Base-by-base conservation (phyloP, 2,329 filamentous ascomycete genomes). In the Mycogone perniciosa region DNA sequence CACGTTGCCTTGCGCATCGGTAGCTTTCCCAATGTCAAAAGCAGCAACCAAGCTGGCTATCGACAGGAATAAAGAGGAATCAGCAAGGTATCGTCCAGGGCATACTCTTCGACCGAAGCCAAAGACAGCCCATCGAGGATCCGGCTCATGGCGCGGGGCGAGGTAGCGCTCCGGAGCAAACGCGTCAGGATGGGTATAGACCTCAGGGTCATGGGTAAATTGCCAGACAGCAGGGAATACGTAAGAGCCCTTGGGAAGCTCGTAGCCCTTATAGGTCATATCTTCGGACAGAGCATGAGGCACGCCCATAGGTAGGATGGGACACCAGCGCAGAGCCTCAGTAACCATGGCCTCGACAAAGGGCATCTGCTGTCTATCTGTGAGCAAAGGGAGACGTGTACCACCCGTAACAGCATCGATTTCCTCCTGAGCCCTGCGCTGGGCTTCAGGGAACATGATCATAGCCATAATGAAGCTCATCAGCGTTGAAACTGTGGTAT, bases 391-490 rank as follows among this genome's bases (percentile, higher is more conserved):
- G 7, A 68, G 48, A 3, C 72, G 60, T 3, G 61, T 57, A 4
- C 53, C 44, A 0, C 73, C 71, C 9, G 75, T 53, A 1, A 74
- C 63, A 0, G 57, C 42, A 47, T 74, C 71, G 26, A 75, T 60
- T 50, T 76, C 71, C 13, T 56, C 56, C 38, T 72, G 71, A 0
- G 67, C 72, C 40, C 59, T 63, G 54, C 59, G 69, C 52, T 76
- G 74, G 0, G 75, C 70, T 1, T 64, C 65, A 1, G 65, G 64
- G 11, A 69, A 64, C 2, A 73, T 57, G 0, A 67, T 56, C 73
- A 79, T 76, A 8, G 76, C 77, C 26, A 73, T 64, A 1, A 75
- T 60, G 52, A 77, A 75, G 40, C n/a, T 27, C 2, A 26, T 7
- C 13, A 42, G 13, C 3, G 40, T 30, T 13, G 13, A 11, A 26